These are phyloP conservation scores for Nicotiana undulata DNA, from an alignment of 257 asterid species.

Conservation along the genomic window DNA sequence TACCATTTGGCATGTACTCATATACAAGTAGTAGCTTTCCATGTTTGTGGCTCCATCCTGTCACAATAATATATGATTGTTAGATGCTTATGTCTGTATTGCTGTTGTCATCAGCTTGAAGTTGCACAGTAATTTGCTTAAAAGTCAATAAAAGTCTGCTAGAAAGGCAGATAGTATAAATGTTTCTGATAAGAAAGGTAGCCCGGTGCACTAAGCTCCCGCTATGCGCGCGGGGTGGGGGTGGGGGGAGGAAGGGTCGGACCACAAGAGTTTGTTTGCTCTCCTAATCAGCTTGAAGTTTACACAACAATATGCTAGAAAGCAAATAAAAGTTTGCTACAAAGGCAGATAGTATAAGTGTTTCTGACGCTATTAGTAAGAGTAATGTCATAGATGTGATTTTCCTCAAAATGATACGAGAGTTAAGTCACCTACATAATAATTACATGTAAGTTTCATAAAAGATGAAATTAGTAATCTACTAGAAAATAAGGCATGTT, in stretches of 20 bases:
- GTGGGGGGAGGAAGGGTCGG: too few species aligned
- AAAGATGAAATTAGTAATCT: neutral
- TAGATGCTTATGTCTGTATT: neutral
- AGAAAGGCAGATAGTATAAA: too few species aligned
- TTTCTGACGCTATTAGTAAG: neutral
- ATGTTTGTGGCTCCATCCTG: neutral
- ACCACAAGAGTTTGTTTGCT: too few species aligned
- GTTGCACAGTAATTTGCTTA: too few species aligned
- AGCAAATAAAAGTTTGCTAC: too few species aligned
- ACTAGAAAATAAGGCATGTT: too few species aligned
- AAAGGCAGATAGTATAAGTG: neutral
- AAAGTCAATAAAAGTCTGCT: too few species aligned
- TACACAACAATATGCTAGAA: neutral
- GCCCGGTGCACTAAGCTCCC: too few species aligned
- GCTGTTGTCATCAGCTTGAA: too few species aligned
- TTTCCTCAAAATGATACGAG: neutral
- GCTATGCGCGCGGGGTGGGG: too few species aligned
- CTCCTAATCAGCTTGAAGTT: neutral
- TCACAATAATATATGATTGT: neutral
- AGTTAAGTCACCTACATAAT: neutral
- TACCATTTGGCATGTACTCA: neutral
- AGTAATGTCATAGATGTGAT: neutral
- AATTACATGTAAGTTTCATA: neutral
- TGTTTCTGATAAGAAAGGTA: too few species aligned
- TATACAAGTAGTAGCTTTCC: neutral